Evolutionary conservation across 2,329 filamentous ascomycete species (phyloP).

Genomic region (Botrytis hyacinthi): DNA sequence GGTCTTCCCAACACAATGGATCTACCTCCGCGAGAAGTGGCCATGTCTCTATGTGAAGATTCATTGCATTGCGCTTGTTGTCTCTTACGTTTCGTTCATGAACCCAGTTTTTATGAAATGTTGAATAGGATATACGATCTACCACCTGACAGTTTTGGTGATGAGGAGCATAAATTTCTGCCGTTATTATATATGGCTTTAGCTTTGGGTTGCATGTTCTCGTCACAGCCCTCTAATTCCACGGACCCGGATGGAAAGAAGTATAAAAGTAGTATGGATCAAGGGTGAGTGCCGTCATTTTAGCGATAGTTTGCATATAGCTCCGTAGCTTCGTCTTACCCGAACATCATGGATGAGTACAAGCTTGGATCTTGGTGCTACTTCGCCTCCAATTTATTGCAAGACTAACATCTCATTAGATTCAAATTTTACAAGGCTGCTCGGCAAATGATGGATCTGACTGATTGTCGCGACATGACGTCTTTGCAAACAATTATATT

Average conservation of each 20-base stretch:
- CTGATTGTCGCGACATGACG: constrained; percentile 69
- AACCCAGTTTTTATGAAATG: constrained; percentile 75
- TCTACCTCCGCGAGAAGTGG: constrained; percentile 63
- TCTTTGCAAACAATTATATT: constrained; percentile 75
- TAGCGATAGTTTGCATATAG: neutral
- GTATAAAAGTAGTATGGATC: constrained; percentile 53
- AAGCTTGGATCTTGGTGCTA: neutral
- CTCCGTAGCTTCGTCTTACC: neutral
- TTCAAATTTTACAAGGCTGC: constrained; percentile 72
- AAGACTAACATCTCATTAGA: constrained; percentile 44
- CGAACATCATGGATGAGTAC: neutral
- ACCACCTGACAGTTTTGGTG: constrained; percentile 58
- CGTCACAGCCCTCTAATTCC: constrained; percentile 52
- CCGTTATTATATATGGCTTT: constrained; percentile 69
- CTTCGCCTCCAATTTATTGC: neutral
- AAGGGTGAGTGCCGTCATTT: constrained; percentile 49
- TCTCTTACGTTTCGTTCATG: constrained; percentile 69
- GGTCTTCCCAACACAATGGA: constrained; percentile 49
- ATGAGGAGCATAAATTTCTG: constrained; percentile 66
- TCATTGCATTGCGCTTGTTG: constrained; percentile 57
- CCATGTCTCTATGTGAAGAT: constrained; percentile 53
- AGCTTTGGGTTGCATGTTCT: constrained; percentile 71
- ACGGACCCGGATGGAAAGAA: constrained; percentile 46
- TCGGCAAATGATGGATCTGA: constrained; percentile 63
- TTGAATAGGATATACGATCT: constrained; percentile 76